A percentile compares a stretch with the other conserved stretches of the same genome.
Conservation (phyloP, 768 basidiomycete genomes). For the Tricholoma bakamatsutake region DNA sequence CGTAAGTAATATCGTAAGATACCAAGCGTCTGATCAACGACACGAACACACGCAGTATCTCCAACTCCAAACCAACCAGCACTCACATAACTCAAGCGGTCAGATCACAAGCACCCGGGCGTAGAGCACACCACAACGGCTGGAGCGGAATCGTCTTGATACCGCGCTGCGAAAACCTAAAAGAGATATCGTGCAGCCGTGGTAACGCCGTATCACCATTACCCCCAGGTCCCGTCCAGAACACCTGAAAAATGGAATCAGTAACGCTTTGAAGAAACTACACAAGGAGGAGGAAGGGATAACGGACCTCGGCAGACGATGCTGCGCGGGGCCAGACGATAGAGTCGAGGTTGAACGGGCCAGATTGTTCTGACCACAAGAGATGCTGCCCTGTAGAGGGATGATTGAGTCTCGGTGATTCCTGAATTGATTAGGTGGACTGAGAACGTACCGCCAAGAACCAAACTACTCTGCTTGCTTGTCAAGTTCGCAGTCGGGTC, state of each 20-base stretch:
- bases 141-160: conserved; percentile 1
- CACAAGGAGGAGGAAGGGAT: neutral
- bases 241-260: neutral
- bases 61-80: no score
- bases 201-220: neutral
- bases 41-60: no score
- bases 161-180: neutral
- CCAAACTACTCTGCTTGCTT: conserved; percentile 40
- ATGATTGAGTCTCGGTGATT: neutral
- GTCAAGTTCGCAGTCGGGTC: conserved; percentile 61
- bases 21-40: no score
- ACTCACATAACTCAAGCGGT: neutral
- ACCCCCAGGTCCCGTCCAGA: conserved; percentile 1
- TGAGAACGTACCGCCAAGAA: conserved; percentile 54
- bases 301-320: neutral
- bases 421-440: neutral
- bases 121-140: conserved; percentile 1
- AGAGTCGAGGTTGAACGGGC: conserved; percentile 11
- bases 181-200: neutral
- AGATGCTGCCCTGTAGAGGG: conserved; percentile 48
- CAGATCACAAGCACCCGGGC: neutral
- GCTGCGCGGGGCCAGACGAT: conserved; percentile 8
- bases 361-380: conserved; percentile 72
- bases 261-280: neutral
- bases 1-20: no score